Base-by-base conservation (phyloP, 306 rosid species). In the Sindora glabra region DNA sequence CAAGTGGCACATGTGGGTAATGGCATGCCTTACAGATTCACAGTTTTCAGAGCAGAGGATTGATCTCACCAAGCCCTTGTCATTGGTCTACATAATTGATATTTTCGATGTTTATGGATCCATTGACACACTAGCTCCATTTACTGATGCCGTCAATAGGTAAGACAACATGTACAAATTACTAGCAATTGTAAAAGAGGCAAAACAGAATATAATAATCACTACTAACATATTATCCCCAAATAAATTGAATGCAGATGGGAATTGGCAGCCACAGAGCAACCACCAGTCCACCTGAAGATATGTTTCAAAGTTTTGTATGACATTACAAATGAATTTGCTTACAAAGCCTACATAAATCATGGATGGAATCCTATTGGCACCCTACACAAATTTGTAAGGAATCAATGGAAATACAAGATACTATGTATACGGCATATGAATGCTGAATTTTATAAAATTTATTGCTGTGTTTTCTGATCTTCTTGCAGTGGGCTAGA, bases 1-100 rank as follows among this genome's bases (percentile, higher is more conserved):
- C 0, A 78, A 78, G 48, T 78, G 79, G 77, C 61, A 79, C 54
- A 41, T 49, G 1, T 62, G 74, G 65, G 37, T 77, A 1, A 59
- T 70, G 71, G 69, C 60, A 13, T 50, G 75, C 60, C 54, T 75
- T 11, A 27, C 65, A 7, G 80, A 82, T 62, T 84, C 85, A 17
- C 3, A 14, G 11, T 64, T 77, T 44, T 84, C 89, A 7, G 52
- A 72, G 2, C 59, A 88, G 57, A 78, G 86, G 52, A 32, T 88
- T 56, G 73, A 85, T 13, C 79, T 85, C 59, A 70, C 89, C 0
- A 88, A 88, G 57, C 52, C 81, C 0, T 22, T 84, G 29, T 75
- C 89, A 44, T 74, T 88, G 0, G 17, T 82, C 40, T 88, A 80
- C 56, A 8, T 85, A 38, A 69, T 88, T 33, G 94, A 82, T 29